phyloP scores from a whole-genome alignment of 495 filamentous ascomycete genomes.

The Penicillium maclennaniae region DNA sequence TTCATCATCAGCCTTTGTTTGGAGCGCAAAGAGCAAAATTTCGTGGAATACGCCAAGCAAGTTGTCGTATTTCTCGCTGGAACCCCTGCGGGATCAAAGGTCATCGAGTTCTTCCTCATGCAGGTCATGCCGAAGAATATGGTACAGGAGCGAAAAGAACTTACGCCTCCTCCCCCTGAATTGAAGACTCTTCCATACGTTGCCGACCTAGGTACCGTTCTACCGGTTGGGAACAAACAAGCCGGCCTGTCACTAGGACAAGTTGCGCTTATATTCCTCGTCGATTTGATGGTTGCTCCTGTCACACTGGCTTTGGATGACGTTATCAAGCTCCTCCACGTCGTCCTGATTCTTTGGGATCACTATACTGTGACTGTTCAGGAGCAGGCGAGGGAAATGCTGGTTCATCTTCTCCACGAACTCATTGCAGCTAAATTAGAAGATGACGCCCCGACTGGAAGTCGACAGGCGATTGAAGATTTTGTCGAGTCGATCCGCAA shows the following conservation, averaged over 20 bases:
- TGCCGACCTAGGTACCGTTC: slow-evolving; percentile 72
- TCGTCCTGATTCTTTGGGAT: slow-evolving; percentile 92
- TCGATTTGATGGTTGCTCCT: slow-evolving; percentile 93
- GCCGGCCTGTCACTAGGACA: slow-evolving; percentile 88
- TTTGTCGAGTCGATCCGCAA: slow-evolving; percentile 88
- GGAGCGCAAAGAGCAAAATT: slow-evolving; percentile 92
- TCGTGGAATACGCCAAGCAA: slow-evolving; percentile 95
- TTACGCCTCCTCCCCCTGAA: slow-evolving; percentile 68
- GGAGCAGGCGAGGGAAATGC: slow-evolving; percentile 94
- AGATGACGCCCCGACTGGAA: slow-evolving; percentile 59
- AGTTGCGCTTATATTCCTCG: slow-evolving; percentile 85
- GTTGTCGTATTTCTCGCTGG: slow-evolving; percentile 93
- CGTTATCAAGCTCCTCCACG: slow-evolving; percentile 81
- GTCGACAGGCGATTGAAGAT: slow-evolving; percentile 74
- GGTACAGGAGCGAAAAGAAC: slow-evolving; percentile 79
- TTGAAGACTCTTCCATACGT: slow-evolving; percentile 75
- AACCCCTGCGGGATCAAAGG: slow-evolving; percentile 84
- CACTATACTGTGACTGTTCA: slow-evolving; percentile 93
- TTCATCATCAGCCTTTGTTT: slow-evolving; percentile 93
- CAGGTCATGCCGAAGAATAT: slow-evolving; percentile 88
- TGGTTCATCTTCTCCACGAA: slow-evolving; percentile 96
- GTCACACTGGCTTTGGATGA: slow-evolving; percentile 72
- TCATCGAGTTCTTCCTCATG: slow-evolving; percentile 88
- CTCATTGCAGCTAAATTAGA: slow-evolving; percentile 88
- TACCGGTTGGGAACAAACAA: slow-evolving; percentile 88